Evolutionary conservation across 371 early-diverging fungal species (phyloP), one percentile per base, ranked within the genome.

Genomic region (Zychaea mexicana): DNA sequence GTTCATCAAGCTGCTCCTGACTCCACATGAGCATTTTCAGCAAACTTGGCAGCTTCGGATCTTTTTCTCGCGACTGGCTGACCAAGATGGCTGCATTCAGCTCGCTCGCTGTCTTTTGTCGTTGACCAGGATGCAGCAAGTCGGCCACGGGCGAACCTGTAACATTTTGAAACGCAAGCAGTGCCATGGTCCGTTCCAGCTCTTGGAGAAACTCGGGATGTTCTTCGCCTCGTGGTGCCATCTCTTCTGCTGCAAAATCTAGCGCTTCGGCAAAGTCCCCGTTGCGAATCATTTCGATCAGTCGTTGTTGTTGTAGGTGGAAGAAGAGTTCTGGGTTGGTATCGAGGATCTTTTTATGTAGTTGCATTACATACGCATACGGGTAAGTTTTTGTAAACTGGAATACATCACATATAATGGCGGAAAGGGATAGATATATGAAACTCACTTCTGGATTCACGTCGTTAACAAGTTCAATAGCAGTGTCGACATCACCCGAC

Each of bases 221-320:
- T 65, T 97, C 96, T 74, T 96, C 96, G 3, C 97, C 98, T 19
- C 95, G 88, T 13, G 97, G 95, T 15, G 97, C 98, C 78, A 98
- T 82, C 74, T 98, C 98, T 56, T 97, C 97, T 68, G 96, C 95
- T 1, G 99, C 98, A 84, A 97, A 98, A 66, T 90, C 91, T 12
- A 98, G 76, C 2, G 98, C 99, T 38, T 93, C 95, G 26, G 73
- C 73, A 47, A 92, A 85, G 31, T 85, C 72, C 2, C 94, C 95
- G 42, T 82, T 76, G 10, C 96, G 88, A 42, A 98, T 97, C 47
- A 91, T 79, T 71, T 98, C 99, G 68, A 98, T 98, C 32, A 98
- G 77, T 22, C 90, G 88, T 81, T 98, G 99, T 76, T 95, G 96
- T 78, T 97, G 97, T 42, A 98, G 80, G 57, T 94, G 97, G 73